Evolutionary conservation across 179 eudicot species (phyloP).

Genomic region (Beta corolliflora): DNA sequence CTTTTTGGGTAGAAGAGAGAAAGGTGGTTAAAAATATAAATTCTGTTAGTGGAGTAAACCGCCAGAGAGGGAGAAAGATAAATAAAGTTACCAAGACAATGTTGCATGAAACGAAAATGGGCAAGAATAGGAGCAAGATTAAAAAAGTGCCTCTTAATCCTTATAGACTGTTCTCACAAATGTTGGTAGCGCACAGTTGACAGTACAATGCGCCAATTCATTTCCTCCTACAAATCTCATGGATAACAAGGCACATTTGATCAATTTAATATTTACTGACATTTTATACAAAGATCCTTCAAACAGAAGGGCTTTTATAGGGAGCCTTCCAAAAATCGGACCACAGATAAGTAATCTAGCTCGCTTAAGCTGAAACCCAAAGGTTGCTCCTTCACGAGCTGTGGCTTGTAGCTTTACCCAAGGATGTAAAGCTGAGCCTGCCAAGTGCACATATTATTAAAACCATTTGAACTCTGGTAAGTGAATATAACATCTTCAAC

Average conservation of each 20-base stretch:
- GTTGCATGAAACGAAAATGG: neutral
- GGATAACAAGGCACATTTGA: conserved; percentile 10
- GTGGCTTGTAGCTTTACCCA: conserved; percentile 51
- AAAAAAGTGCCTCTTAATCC: neutral
- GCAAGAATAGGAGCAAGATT: neutral
- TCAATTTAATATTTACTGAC: conserved; percentile 26
- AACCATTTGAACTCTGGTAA: neutral
- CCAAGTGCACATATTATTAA: conserved; percentile 10
- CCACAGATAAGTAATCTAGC: neutral
- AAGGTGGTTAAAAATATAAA: too few relatives aligned
- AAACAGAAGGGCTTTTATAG: neutral
- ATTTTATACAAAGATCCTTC: conserved; percentile 31
- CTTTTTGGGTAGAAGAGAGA: too few relatives aligned
- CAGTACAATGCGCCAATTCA: conserved; percentile 10
- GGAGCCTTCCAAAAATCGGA: neutral
- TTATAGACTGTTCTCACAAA: conserved; percentile 1
- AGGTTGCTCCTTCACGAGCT: conserved; percentile 23
- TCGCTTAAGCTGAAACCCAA: neutral
- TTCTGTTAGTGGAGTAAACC: too few relatives aligned
- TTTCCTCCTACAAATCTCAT: conserved; percentile 22
- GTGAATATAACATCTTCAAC: neutral
- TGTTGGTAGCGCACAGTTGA: conserved; percentile 1
- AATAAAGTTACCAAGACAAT: too few relatives aligned
- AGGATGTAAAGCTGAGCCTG: conserved; percentile 64
- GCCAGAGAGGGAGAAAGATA: too few relatives aligned